Evolutionary conservation across 108 stramenopile genomes (phyloP), one percentile per base, ranked within the genome.

Genomic region (Fistulifera pelliculosa): DNA sequence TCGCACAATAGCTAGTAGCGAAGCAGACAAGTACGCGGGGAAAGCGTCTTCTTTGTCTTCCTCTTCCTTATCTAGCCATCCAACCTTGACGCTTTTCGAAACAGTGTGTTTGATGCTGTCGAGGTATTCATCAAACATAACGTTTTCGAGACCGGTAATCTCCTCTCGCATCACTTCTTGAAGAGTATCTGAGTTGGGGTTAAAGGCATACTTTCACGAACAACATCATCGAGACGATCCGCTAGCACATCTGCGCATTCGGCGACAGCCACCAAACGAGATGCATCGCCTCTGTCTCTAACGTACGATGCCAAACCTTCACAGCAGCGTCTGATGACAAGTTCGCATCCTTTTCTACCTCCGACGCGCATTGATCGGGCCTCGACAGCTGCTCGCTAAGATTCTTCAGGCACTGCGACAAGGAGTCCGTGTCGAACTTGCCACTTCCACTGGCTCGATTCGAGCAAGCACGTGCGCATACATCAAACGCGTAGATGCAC

Each of bases 401-500:
- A 24, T 76, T 87, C 41, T 71, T 77, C 19, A 92, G 70, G 49
- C 81, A 83, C 2, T 62, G 49, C 27, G 87, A 41, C 15, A 92
- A 61, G 16, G 85, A 64, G 27, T 85, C 85, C 14, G 81, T 84
- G 67, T 92, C 90, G 58, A 92, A 92, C 18, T 69, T 72, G 28
- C 90, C 90, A 47, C 77, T 83, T 15, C 90, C 86, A 18, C 81
- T 79, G n/a, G 90, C 90, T 27, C 80, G 58, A 27, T 66, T 77
- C 15, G 79, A 69, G 41, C 81, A 83, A 40, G 77, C 79, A 24
- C 85, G 68, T 21, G 81, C 74, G 54, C 90, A 92, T 39, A 82
- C 71, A 66, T 92, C 90, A 65, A 92, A 92, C 3, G 90, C 81
- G 58, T 83, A 87, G 23, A 92, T 92, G 60, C 90, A 92, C 24